Evolutionary conservation across 768 basidiomycete species (phyloP).

Genomic region (Rhodotorula kratochvilovae): DNA sequence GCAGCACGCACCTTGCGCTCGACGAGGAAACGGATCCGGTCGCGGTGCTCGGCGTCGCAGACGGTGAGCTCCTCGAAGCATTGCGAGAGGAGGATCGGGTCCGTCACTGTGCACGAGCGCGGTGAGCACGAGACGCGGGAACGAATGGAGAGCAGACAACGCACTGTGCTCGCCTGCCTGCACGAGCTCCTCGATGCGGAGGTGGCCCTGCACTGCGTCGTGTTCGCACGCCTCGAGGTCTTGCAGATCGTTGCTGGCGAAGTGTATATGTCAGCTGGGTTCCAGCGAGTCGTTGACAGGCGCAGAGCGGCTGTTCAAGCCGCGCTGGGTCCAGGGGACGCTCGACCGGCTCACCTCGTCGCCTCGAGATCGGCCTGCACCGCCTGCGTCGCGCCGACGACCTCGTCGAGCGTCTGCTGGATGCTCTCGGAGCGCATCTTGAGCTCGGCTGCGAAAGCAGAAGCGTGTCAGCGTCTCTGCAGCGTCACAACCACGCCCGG

Average conservation of each 20-base stretch:
- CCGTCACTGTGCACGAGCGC: slow-evolving; percentile 13
- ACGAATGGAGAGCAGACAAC: background rate
- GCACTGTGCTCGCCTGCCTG: slow-evolving; percentile 17
- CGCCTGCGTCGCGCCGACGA: slow-evolving; percentile 21
- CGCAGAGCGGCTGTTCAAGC: too few relatives aligned
- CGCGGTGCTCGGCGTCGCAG: slow-evolving; percentile 38
- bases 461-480: background rate
- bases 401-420: slow-evolving; percentile 27
- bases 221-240: slow-evolving; percentile 42
- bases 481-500: too few relatives aligned
- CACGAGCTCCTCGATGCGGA: slow-evolving; percentile 36
- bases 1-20: slow-evolving; percentile 36
- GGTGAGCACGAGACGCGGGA: too few relatives aligned
- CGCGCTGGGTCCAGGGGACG: too few relatives aligned
- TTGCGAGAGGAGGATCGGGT: slow-evolving; percentile 22
- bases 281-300: too few relatives aligned
- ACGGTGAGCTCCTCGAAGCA: slow-evolving; percentile 36
- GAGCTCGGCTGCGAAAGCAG: slow-evolving; percentile 22
- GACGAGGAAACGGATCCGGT: slow-evolving; percentile 41
- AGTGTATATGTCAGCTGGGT: too few relatives aligned
- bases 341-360: slow-evolving; percentile 12
- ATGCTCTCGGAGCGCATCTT: slow-evolving; percentile 17
- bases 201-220: slow-evolving; percentile 35
- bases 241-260: slow-evolving; percentile 35
- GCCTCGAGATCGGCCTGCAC: slow-evolving; percentile 37